Evolutionary conservation across 805 yeast genomes (phyloP).

Genomic region (Grigorovia transvaalensis): DNA sequence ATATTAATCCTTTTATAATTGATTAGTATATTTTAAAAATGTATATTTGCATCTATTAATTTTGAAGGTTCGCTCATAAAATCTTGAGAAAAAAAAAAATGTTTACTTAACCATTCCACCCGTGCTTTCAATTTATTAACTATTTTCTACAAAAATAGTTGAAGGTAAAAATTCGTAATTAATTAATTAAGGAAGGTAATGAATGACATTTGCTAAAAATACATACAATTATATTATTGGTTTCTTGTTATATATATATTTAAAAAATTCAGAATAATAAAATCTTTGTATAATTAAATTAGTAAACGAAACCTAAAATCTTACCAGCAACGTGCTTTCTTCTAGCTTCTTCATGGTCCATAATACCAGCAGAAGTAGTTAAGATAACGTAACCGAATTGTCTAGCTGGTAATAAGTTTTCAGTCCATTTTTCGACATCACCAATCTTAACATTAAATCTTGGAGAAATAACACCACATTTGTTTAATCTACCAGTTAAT

Average conservation of each 20-base stretch:
- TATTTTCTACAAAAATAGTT: no score
- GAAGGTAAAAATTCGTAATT: background rate
- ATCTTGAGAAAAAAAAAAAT: no score
- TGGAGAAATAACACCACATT: constrained; percentile 98
- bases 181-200: background rate
- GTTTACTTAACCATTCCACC: no score
- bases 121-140: no score
- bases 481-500: constrained; percentile 95
- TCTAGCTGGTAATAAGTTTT: constrained; percentile 95
- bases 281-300: constrained; percentile 17
- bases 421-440: constrained; percentile 97
- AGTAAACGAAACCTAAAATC: constrained; percentile 95
- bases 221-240: background rate
- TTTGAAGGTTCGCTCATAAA: no score
- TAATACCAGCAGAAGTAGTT: constrained; percentile 98
- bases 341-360: constrained; percentile 99
- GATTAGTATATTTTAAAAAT: background rate
- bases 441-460: constrained; percentile 92
- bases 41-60: background rate
- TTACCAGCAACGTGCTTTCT: constrained; percentile 99
- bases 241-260: background rate
- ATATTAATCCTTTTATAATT: no score
- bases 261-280: background rate
- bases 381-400: constrained; percentile 96
- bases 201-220: background rate